Conservation (phyloP, 148 eudicot genomes). For the Nepenthes gracilis region DNA sequence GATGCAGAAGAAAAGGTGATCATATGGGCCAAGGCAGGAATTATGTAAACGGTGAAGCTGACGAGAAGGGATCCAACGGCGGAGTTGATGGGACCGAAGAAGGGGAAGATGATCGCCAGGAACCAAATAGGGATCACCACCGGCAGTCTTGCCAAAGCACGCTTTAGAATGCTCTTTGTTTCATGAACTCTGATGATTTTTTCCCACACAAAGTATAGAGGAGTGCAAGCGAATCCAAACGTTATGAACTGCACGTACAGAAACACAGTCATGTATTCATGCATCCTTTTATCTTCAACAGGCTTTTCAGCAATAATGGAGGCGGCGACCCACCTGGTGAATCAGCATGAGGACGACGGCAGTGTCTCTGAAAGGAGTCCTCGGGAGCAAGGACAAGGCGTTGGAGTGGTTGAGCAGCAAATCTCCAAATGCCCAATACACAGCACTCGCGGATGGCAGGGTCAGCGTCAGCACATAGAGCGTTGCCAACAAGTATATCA, state of each 20-base stretch:
- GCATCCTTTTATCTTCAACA: neutral
- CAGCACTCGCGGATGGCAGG: constrained; percentile 75
- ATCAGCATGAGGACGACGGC: constrained; percentile 78
- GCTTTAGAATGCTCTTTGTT: constrained; percentile 45
- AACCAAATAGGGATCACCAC: constrained; percentile 82
- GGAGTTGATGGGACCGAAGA: constrained; percentile 93
- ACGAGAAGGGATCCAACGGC: constrained; percentile 72
- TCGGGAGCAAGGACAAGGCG: constrained; percentile 61
- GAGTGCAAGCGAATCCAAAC: constrained; percentile 86
- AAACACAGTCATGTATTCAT: neutral
- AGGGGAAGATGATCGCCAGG: constrained; percentile 71
- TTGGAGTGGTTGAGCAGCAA: constrained; percentile 55
- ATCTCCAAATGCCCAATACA: constrained; percentile 86
- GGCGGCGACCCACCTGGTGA: constrained; percentile 37
- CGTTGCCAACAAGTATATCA: constrained; percentile 60
- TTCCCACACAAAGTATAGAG: constrained; percentile 81
- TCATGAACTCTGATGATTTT: constrained; percentile 57
- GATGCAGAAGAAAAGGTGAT: constrained; percentile 45
- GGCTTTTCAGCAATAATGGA: too few species aligned
- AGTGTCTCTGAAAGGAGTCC: constrained; percentile 44
- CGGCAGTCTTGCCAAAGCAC: constrained; percentile 63
- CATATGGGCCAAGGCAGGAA: constrained; percentile 78
- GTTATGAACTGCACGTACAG: constrained; percentile 55
- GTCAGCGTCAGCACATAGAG: constrained; percentile 70
- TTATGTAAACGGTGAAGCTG: constrained; percentile 81